Evolutionary conservation across 306 rosid species (phyloP).

Genomic region (Parietaria judaica): DNA sequence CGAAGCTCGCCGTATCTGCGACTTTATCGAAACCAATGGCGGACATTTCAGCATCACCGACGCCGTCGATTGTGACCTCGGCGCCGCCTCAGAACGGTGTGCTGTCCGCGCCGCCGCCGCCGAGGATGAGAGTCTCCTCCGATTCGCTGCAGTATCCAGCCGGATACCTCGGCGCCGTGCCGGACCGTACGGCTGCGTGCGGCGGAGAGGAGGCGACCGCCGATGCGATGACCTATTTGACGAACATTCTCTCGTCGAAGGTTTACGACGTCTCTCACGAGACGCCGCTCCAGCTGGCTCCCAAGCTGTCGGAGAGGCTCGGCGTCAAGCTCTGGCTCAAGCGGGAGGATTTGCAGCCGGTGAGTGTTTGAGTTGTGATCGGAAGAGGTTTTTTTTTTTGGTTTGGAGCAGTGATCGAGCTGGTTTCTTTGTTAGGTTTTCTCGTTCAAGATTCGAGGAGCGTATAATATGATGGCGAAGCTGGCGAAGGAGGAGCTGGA

Average conservation of each 20-base stretch:
- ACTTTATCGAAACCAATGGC: conserved; percentile 30
- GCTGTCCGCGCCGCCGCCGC: conserved; percentile 9
- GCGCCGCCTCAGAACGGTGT: conserved; percentile 15
- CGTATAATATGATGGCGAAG: conserved; percentile 97
- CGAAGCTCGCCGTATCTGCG: conserved; percentile 32
- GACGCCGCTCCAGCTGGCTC: conserved; percentile 69
- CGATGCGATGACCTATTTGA: conserved; percentile 61
- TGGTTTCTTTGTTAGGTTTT: conserved; percentile 44
- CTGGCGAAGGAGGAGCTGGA: conserved; percentile 55
- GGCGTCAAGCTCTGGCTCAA: conserved; percentile 78
- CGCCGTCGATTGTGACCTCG: conserved; percentile 11
- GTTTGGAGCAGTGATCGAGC: not conserved
- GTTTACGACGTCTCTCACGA: conserved; percentile 81
- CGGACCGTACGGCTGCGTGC: conserved; percentile 26
- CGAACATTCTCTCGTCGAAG: conserved; percentile 64
- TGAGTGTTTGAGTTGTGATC: conserved; percentile 26
- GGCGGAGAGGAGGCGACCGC: conserved; percentile 17
- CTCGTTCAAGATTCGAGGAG: conserved; percentile 95
- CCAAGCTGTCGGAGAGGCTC: conserved; percentile 59
- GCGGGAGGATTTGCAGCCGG: conserved; percentile 88
- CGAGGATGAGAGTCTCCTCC: conserved; percentile 29
- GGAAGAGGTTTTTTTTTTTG: not conserved
- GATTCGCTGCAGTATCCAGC: conserved; percentile 55
- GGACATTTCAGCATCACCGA: conserved; percentile 21
- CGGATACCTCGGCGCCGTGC: conserved; percentile 75